These are phyloP conservation scores for Debaryomyces subglobosus DNA, from an alignment of 1,139 yeast species.

Conservation along the genomic window DNA sequence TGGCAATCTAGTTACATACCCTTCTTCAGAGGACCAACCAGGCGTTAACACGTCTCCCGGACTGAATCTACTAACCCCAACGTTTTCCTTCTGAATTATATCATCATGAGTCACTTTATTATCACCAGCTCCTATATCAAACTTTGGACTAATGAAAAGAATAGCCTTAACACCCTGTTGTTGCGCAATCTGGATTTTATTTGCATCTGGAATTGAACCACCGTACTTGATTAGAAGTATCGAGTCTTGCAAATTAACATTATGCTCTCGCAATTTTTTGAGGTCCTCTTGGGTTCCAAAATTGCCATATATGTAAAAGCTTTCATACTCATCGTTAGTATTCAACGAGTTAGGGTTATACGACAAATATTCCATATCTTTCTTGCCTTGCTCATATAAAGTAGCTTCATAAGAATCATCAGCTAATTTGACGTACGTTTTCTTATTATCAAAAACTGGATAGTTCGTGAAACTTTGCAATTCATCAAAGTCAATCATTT, in stretches of 20 bases:
- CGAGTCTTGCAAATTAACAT: conserved; percentile 40
- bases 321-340: conserved; percentile 52
- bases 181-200: conserved; percentile 38
- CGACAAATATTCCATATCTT: conserved; percentile 44
- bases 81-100: conserved; percentile 63
- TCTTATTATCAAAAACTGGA: conserved; percentile 27
- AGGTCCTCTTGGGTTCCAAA: conserved; percentile 68
- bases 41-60: conserved; percentile 85
- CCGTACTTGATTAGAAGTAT: conserved; percentile 70
- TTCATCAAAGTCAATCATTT: conserved; percentile 51
- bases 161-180: conserved; percentile 37
- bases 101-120: conserved; percentile 46
- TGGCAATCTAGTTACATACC: conserved; percentile 36
- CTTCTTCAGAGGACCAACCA: conserved; percentile 66
- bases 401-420: conserved; percentile 44
- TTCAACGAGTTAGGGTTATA: conserved; percentile 69
- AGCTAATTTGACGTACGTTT: conserved; percentile 34
- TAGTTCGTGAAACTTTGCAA: conserved; percentile 64
- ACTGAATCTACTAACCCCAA: conserved; percentile 63
- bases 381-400: conserved; percentile 37
- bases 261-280: conserved; percentile 37
- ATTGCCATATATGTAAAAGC: conserved; percentile 57
- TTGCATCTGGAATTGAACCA: conserved; percentile 41
- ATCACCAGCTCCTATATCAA: conserved; percentile 22
- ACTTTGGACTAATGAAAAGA: conserved; percentile 36